Conservation (phyloP, 2,329 filamentous ascomycete species). For the Teratosphaeria zuluensis region DNA sequence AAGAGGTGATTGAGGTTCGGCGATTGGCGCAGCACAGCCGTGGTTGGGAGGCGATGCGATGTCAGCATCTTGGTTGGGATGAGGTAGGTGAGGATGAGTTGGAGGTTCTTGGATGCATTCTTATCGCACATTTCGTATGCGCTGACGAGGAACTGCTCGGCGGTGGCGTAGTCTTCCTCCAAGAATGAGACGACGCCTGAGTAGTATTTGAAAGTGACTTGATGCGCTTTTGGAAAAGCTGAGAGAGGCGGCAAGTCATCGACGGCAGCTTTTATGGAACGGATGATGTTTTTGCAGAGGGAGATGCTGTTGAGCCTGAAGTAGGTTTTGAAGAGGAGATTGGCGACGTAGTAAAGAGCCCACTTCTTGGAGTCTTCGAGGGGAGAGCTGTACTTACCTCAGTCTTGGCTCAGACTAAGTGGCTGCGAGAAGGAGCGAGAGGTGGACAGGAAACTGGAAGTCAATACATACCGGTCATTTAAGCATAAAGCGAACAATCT, state of each 20-base stretch:
- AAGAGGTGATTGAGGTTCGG: constrained; percentile 71
- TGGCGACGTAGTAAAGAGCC: constrained; percentile 92
- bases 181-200: constrained; percentile 87
- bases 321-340: constrained; percentile 95
- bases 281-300: constrained; percentile 83
- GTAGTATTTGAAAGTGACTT: constrained; percentile 95
- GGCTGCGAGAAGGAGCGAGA: neutral
- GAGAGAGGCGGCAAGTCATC: constrained; percentile 69
- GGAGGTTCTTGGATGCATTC: constrained; percentile 58
- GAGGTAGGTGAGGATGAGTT: constrained; percentile 90
- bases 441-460: neutral
- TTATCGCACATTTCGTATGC: constrained; percentile 72
- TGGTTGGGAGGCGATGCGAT: constrained; percentile 70
- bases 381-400: constrained; percentile 50
- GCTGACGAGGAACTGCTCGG: constrained; percentile 68
- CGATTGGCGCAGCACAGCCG: constrained; percentile 60
- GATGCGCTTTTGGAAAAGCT: constrained; percentile 77
- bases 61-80: constrained; percentile 90
- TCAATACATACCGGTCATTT: constrained; percentile 62
- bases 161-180: constrained; percentile 82
- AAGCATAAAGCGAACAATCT: constrained; percentile 85
- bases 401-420: constrained; percentile 9
- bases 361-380: constrained; percentile 90
- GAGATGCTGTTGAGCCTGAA: constrained; percentile 79
- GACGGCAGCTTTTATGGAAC: constrained; percentile 61